Evolutionary conservation across 2,329 filamentous ascomycete genomes (phyloP).

Genomic region (Colletotrichum horii): DNA sequence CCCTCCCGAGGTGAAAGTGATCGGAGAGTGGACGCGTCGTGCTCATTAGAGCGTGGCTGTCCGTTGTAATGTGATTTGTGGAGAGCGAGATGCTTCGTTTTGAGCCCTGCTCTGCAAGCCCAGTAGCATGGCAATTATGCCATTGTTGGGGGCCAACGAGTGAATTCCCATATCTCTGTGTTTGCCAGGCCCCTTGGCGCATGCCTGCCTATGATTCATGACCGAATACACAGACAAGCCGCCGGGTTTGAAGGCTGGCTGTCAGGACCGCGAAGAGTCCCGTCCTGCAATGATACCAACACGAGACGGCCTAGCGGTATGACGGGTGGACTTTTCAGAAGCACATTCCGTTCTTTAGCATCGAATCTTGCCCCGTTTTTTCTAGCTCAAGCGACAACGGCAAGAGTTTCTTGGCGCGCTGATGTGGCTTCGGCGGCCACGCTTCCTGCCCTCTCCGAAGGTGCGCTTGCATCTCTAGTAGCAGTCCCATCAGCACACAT

Average conservation of each 20-base stretch:
- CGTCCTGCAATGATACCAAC: background rate
- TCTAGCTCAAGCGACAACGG: background rate
- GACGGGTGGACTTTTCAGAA: background rate
- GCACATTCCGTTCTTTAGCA: slow-evolving; percentile 10
- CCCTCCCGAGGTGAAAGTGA: background rate
- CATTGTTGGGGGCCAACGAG: background rate
- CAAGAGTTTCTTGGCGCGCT: slow-evolving; percentile 7
- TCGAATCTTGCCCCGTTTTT: background rate
- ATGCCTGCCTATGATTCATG: background rate
- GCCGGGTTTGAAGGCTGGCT: background rate
- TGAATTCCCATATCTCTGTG: background rate
- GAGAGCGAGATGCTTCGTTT: background rate
- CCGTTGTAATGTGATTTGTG: background rate
- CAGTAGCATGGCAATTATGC: background rate
- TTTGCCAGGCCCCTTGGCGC: background rate
- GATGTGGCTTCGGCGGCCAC: slow-evolving; percentile 9
- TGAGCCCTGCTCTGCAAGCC: slow-evolving; percentile 4
- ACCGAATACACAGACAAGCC: background rate
- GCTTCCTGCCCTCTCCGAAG: background rate
- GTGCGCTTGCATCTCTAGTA: background rate
- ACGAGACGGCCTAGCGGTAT: background rate
- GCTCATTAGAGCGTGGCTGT: background rate
- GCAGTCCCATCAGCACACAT: background rate
- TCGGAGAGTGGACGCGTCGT: background rate
- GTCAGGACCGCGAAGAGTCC: background rate